Evolutionary conservation across 2,329 filamentous ascomycete genomes (phyloP).

Genomic region (Sporothrix luriei): DNA sequence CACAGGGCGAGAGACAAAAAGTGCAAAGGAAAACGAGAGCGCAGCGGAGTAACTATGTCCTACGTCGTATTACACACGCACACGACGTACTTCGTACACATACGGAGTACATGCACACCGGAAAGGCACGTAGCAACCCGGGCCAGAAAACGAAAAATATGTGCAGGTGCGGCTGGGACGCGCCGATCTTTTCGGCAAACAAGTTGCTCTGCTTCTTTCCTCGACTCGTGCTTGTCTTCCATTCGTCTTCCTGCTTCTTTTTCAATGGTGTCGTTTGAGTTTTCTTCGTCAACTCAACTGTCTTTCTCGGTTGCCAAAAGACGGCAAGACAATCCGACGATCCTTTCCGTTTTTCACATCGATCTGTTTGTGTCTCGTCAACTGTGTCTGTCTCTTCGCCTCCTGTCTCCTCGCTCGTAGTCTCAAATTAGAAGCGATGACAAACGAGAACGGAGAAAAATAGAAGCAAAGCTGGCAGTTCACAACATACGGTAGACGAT

Average conservation of each 20-base stretch:
- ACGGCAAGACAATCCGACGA: not conserved
- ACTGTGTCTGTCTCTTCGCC: not conserved
- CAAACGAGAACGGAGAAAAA: not conserved
- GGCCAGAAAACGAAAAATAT: not conserved
- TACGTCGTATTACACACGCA: no score
- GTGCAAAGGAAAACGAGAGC: not conserved
- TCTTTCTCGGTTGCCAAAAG: no score
- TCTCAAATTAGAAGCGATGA: not conserved
- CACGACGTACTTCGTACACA: no score
- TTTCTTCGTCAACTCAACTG: not conserved
- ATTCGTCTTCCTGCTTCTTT: not conserved
- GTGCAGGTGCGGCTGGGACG: constrained; percentile 13
- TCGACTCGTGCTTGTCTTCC: not conserved
- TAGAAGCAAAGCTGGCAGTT: not conserved
- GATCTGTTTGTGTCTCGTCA: constrained; percentile 1
- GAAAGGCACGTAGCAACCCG: constrained; percentile 8
- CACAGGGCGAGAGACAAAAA: not conserved
- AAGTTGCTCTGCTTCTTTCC: not conserved
- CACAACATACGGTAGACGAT: not conserved
- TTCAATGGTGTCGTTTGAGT: not conserved
- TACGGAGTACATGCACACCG: not conserved
- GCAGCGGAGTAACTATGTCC: not conserved
- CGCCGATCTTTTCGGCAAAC: constrained; percentile 3
- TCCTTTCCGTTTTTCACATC: not conserved
- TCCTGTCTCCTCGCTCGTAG: not conserved